phyloP scores from a whole-genome alignment of 768 basidiomycete species.

The Chalciporus sphaerocephalus region DNA sequence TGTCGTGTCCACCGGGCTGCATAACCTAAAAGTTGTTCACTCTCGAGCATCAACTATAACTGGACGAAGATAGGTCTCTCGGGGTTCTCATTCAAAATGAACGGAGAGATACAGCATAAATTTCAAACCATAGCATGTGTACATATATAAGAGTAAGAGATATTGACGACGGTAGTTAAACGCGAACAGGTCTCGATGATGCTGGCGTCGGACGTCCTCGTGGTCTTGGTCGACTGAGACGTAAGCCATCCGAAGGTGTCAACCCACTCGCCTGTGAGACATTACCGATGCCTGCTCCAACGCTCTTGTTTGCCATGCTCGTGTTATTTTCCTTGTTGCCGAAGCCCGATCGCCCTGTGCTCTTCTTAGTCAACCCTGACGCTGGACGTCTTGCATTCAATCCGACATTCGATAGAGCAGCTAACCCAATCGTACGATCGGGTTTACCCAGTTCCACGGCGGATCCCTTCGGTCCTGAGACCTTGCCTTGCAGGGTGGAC shows the following conservation, averaged over 20 bases:
- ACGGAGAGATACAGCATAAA: not conserved
- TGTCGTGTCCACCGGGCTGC: too few species aligned
- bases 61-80: too few species aligned
- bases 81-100: too few species aligned
- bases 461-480: conserved; percentile 36
- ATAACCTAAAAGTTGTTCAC: too few species aligned
- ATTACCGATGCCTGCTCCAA: conserved; percentile 9
- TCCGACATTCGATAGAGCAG: conserved; percentile 46
- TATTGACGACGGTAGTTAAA: conserved; percentile 7
- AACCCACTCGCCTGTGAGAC: conserved; percentile 37
- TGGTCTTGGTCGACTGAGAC: conserved; percentile 45
- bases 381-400: conserved; percentile 55
- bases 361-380: conserved; percentile 63
- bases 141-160: too few species aligned
- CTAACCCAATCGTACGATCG: conserved; percentile 22
- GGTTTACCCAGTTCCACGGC: conserved; percentile 27
- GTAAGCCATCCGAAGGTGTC: conserved; percentile 42
- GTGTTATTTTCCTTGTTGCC: conserved; percentile 54
- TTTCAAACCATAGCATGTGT: too few species aligned
- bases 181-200: conserved; percentile 25
- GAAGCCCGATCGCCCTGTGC: conserved; percentile 44
- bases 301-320: conserved; percentile 4
- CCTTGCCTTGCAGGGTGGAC: conserved; percentile 40
- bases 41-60: too few species aligned
- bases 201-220: conserved; percentile 39